A percentile compares a stretch with the other conserved stretches of the same genome.
phyloP scores from a whole-genome alignment of 805 yeast species.

The Yarrowia divulgata region DNA sequence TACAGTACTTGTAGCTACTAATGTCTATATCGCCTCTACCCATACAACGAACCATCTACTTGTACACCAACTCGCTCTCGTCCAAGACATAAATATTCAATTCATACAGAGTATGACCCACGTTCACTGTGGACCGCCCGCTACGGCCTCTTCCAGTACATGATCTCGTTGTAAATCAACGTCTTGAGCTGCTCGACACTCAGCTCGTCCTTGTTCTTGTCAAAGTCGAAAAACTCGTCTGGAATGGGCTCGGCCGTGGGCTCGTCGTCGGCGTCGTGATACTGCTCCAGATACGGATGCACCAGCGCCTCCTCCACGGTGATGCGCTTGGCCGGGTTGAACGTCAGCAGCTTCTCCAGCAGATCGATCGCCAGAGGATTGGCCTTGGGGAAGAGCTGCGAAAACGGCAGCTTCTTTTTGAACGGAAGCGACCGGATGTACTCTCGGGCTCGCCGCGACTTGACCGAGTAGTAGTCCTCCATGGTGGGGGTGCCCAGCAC shows the following conservation, averaged over 20 bases:
- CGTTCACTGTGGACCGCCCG: too few relatives aligned
- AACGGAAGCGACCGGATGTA: slow-evolving; percentile 82
- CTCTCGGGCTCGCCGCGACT: slow-evolving; percentile 83
- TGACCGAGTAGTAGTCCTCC: slow-evolving; percentile 65
- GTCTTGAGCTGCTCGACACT: slow-evolving; percentile 77
- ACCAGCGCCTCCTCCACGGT: slow-evolving; percentile 82
- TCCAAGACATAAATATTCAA: slow-evolving; percentile 2
- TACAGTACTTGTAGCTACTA: background rate
- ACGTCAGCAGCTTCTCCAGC: slow-evolving; percentile 72
- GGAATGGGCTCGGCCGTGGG: slow-evolving; percentile 86
- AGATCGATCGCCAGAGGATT: slow-evolving; percentile 75
- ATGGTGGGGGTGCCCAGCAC: slow-evolving; percentile 86
- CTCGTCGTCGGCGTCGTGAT: slow-evolving; percentile 95
- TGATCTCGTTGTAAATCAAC: slow-evolving; percentile 81
- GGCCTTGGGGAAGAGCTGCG: slow-evolving; percentile 54
- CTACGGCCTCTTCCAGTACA: slow-evolving; percentile 49
- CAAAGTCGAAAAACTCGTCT: slow-evolving; percentile 88
- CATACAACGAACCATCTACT: too few relatives aligned
- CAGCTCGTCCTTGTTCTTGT: slow-evolving; percentile 78
- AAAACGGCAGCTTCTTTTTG: slow-evolving; percentile 66
- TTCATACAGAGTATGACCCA: background rate
- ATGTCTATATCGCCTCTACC: too few relatives aligned
- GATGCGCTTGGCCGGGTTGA: slow-evolving; percentile 83
- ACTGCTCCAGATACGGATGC: slow-evolving; percentile 86
- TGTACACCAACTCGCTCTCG: too few relatives aligned